These are phyloP conservation scores for Diaporthe nobilis DNA, from an alignment of 2,329 filamentous ascomycete species.

Conservation along the genomic window DNA sequence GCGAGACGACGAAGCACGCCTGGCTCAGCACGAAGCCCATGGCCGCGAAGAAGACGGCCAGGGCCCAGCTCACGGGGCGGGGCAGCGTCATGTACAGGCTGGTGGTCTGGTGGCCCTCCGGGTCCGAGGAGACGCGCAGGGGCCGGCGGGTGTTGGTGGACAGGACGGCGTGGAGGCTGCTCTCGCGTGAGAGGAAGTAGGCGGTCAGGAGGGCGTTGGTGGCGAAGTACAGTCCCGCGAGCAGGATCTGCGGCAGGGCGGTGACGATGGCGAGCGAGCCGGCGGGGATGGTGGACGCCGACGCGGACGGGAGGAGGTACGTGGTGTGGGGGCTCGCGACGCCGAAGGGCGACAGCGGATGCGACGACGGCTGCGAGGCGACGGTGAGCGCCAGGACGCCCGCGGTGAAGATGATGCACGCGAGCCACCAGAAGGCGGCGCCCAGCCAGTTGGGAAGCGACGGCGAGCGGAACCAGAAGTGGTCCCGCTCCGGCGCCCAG, in stretches of 20 bases:
- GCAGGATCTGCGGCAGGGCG: slow-evolving; percentile 63
- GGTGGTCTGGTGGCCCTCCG: slow-evolving; percentile 60
- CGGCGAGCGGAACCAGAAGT: slow-evolving; percentile 62
- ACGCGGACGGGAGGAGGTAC: slow-evolving; percentile 47
- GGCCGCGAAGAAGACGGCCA: slow-evolving; percentile 59
- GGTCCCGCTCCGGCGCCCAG: slow-evolving; percentile 54
- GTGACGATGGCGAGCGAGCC: slow-evolving; percentile 53
- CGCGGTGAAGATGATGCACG: slow-evolving; percentile 54
- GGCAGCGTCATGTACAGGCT: slow-evolving; percentile 67
- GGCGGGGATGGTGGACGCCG: slow-evolving; percentile 48
- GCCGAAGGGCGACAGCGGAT: slow-evolving; percentile 55
- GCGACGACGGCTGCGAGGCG: slow-evolving; percentile 38
- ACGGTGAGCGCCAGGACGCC: slow-evolving; percentile 55
- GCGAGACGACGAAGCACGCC: slow-evolving; percentile 54
- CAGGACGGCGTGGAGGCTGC: slow-evolving; percentile 57
- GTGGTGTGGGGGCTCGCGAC: slow-evolving; percentile 53
- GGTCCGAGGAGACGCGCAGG: slow-evolving; percentile 61
- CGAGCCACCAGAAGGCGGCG: slow-evolving; percentile 56
- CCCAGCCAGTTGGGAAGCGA: slow-evolving; percentile 59
- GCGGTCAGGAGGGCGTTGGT: slow-evolving; percentile 62
- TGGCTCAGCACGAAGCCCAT: slow-evolving; percentile 63
- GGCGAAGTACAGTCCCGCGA: slow-evolving; percentile 62
- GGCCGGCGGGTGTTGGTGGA: slow-evolving; percentile 41
- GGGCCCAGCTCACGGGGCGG: slow-evolving; percentile 59
- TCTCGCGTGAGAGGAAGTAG: slow-evolving; percentile 66